phyloP scores from a whole-genome alignment of 2,329 filamentous ascomycete species.

The Botryotinia convoluta region DNA sequence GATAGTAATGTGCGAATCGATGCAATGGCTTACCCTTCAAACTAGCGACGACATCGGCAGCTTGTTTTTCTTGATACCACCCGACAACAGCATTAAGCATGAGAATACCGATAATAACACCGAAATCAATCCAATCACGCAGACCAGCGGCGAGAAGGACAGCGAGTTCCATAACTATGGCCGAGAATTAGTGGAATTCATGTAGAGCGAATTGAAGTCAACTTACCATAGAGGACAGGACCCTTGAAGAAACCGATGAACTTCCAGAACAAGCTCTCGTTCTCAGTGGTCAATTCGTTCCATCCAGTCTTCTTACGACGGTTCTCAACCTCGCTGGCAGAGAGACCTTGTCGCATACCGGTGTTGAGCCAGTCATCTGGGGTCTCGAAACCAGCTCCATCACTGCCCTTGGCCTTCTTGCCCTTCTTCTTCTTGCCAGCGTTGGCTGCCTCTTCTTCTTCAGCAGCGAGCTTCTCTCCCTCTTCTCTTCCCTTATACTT shows the following conservation, averaged over 20 bases:
- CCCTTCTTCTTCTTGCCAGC: slow-evolving; percentile 43
- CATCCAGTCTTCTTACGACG: slow-evolving; percentile 65
- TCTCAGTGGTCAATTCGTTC: slow-evolving; percentile 72
- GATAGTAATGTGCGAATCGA: background rate
- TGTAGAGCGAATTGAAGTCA: background rate
- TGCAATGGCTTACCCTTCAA: slow-evolving; percentile 50
- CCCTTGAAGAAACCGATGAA: slow-evolving; percentile 74
- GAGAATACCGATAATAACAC: slow-evolving; percentile 74
- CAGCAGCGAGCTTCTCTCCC: slow-evolving; percentile 44
- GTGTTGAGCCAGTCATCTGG: slow-evolving; percentile 69
- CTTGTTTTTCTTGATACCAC: slow-evolving; percentile 81
- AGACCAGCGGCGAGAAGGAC: slow-evolving; percentile 72
- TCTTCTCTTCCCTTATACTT: slow-evolving; percentile 61
- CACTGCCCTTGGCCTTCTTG: slow-evolving; percentile 49
- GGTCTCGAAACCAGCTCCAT: slow-evolving; percentile 40
- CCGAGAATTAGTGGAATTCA: slow-evolving; percentile 23
- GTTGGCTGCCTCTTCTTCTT: slow-evolving; percentile 43
- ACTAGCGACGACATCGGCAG: slow-evolving; percentile 70
- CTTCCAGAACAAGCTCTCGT: slow-evolving; percentile 72
- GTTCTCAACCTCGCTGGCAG: slow-evolving; percentile 55
- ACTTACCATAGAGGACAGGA: slow-evolving; percentile 73
- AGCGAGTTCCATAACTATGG: slow-evolving; percentile 71
- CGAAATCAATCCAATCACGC: slow-evolving; percentile 73
- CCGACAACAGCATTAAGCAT: slow-evolving; percentile 72
- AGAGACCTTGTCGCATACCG: slow-evolving; percentile 64